phyloP scores from a whole-genome alignment of 2,329 filamentous ascomycete species.

The Pseudogymnoascus sp. region DNA sequence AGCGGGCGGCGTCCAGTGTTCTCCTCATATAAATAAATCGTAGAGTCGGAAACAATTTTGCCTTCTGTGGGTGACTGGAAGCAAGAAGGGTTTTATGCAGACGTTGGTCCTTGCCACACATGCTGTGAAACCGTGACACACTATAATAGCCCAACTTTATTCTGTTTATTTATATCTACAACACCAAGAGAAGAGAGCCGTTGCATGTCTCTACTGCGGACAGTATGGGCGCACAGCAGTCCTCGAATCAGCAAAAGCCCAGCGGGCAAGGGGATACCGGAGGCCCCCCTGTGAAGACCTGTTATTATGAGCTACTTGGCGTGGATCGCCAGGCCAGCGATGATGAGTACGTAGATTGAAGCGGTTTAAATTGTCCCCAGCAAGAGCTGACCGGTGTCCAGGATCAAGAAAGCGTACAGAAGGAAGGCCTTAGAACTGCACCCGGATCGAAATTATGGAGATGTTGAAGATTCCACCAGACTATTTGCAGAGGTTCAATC shows the following conservation, averaged over 20 bases:
- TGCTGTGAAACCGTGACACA: neutral
- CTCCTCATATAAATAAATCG: neutral
- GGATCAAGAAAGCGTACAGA: constrained; percentile 89
- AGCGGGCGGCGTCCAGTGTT: neutral
- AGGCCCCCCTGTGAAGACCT: constrained; percentile 45
- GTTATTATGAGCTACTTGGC: constrained; percentile 78
- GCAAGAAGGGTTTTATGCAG: neutral
- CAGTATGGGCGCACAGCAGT: constrained; percentile 25
- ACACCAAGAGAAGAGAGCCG: neutral
- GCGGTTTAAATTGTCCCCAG: neutral
- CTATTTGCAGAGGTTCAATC: constrained; percentile 88
- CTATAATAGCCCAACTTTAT: neutral
- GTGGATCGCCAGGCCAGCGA: constrained; percentile 66
- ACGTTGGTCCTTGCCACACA: neutral
- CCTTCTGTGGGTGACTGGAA: neutral
- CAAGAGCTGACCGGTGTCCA: constrained; percentile 28
- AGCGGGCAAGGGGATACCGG: constrained; percentile 10
- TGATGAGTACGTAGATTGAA: constrained; percentile 56
- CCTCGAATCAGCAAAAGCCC: constrained; percentile 13
- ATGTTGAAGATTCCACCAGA: constrained; percentile 73
- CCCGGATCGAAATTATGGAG: constrained; percentile 85
- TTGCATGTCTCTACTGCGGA: neutral
- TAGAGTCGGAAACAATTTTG: neutral
- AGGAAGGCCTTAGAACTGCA: constrained; percentile 87
- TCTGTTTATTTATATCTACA: neutral